Evolutionary conservation across 140 eudicot species (phyloP).

Genomic region (Stevia rebaudiana): DNA sequence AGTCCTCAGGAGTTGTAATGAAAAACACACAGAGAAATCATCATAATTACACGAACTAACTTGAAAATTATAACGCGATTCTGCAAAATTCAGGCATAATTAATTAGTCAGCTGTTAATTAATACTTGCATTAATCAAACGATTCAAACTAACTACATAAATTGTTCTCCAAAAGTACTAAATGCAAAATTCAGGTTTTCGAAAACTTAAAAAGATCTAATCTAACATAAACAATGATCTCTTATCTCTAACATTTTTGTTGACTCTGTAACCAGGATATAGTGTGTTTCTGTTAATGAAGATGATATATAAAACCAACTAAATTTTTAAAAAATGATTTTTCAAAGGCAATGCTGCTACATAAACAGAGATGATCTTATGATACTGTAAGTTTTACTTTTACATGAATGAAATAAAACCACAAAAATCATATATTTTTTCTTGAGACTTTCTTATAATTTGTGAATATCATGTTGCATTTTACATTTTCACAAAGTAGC

Average conservation of each 20-base stretch:
- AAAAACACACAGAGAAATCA: background rate
- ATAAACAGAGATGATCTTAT: background rate
- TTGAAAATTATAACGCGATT: background rate
- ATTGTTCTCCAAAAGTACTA: background rate
- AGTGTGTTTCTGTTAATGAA: background rate
- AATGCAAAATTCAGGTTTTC: background rate
- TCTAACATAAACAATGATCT: conserved; percentile 5
- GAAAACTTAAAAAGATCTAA: background rate
- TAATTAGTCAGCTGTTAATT: conserved; percentile 17
- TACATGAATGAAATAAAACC: too few relatives aligned
- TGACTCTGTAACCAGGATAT: background rate
- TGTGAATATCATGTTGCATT: too few relatives aligned
- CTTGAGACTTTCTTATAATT: too few relatives aligned
- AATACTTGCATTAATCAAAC: background rate
- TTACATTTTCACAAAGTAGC: too few relatives aligned
- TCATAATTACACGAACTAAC: background rate
- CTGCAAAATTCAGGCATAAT: conserved; percentile 10
- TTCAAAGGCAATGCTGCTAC: conserved; percentile 5
- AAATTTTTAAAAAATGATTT: background rate
- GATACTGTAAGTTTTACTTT: too few relatives aligned
- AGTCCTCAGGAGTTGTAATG: background rate
- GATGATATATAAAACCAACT: background rate
- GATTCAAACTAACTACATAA: background rate
- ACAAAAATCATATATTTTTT: too few relatives aligned
- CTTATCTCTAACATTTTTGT: background rate